A percentile compares a stretch with the other conserved stretches of the same genome.
Conservation (phyloP, 352 stramenopile species). For the Phytophthora rubi region DNA sequence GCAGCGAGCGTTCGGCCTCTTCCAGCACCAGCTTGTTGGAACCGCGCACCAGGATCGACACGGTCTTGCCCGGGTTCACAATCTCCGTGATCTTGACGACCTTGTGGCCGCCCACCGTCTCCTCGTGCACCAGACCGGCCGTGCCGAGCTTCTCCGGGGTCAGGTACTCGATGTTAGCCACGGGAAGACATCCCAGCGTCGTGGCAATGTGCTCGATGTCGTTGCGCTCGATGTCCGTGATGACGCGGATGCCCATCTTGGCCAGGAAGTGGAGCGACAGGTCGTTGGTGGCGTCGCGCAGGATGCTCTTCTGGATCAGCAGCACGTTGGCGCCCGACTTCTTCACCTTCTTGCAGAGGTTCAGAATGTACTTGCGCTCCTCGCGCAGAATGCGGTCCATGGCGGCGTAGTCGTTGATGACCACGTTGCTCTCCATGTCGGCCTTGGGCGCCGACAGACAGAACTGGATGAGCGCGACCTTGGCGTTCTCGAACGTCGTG, state of each 20-base stretch:
- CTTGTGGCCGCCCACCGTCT: conserved; percentile 96
- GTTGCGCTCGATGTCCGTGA: conserved; percentile 98
- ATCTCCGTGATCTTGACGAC: conserved; percentile 99
- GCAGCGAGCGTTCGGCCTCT: conserved; percentile 98
- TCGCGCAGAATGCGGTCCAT: conserved; percentile 99
- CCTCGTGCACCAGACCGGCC: conserved; percentile 95
- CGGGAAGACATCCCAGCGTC: conserved; percentile 95
- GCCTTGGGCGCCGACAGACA: conserved; percentile 99
- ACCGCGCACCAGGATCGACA: conserved; percentile 98
- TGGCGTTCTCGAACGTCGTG: conserved; percentile 96
- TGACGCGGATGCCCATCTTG: conserved; percentile 99
- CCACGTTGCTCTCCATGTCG: conserved; percentile 99
- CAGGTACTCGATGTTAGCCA: conserved; percentile 98
- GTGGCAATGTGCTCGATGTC: conserved; percentile 99
- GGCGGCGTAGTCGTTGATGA: conserved; percentile 99
- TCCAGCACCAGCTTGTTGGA: conserved; percentile 99
- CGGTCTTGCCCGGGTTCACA: conserved; percentile 94
- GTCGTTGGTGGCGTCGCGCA: conserved; percentile 99
- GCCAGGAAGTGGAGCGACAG: conserved; percentile 99
- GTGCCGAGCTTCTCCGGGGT: conserved; percentile 96
- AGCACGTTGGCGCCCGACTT: conserved; percentile 98
- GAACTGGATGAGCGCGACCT: conserved; percentile 99
- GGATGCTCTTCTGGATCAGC: conserved; percentile 99
- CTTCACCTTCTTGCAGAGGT: conserved; percentile 98
- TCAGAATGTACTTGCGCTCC: conserved; percentile 98